Conservation (phyloP, 106 monocot species). For the Amphibolis antarctica region DNA sequence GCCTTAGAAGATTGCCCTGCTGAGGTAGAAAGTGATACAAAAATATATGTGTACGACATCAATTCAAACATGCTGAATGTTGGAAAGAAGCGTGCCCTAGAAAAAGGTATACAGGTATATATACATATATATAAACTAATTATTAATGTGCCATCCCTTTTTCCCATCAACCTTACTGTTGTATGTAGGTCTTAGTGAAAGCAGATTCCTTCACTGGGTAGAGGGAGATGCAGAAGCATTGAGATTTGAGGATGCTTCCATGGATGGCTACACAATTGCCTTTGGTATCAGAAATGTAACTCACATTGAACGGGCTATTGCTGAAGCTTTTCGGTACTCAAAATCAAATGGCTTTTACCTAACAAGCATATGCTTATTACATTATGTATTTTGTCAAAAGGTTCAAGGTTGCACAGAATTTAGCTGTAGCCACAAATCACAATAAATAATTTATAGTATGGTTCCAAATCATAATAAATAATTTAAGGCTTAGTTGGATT, state of each 20-base stretch:
- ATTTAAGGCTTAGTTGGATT: no score
- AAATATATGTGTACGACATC: conserved; percentile 79
- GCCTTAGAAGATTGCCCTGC: conserved; percentile 31
- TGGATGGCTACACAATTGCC: conserved; percentile 97
- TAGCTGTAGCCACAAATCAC: no score
- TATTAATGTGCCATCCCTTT: not conserved
- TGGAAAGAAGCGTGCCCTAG: conserved; percentile 74
- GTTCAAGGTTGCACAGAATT: no score
- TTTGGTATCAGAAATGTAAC: conserved; percentile 99
- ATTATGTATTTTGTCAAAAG: no score
- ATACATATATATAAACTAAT: not conserved
- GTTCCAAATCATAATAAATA: no score
- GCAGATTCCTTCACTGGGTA: conserved; percentile 49
- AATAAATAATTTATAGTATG: no score
- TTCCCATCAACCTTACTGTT: not conserved
- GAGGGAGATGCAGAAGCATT: conserved; percentile 96
- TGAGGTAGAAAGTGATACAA: conserved; percentile 54
- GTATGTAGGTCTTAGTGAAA: conserved; percentile 43
- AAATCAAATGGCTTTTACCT: not conserved
- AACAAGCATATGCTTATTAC: no score
- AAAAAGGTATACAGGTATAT: conserved; percentile 43
- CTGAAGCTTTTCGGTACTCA: conserved; percentile 72
- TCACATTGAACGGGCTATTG: conserved; percentile 76
- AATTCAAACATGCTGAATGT: conserved; percentile 87
- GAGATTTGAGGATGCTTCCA: conserved; percentile 61